phyloP scores from a whole-genome alignment of 805 yeast genomes.

The Candida cerambycidarum region DNA sequence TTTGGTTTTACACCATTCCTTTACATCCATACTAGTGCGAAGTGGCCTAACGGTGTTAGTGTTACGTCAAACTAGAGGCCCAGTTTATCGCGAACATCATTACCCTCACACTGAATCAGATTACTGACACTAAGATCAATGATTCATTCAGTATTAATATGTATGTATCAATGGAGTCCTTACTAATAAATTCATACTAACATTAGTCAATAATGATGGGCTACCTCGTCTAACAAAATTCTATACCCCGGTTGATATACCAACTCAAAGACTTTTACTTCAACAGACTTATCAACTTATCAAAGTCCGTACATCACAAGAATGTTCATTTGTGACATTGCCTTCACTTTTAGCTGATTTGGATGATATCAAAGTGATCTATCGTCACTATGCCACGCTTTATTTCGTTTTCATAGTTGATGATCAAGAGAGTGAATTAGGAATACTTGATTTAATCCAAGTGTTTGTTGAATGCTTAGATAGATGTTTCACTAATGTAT shows the following conservation, averaged over 20 bases:
- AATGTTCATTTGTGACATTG: constrained; percentile 87
- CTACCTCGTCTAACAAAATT: constrained; percentile 87
- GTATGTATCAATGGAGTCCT: constrained; percentile 41
- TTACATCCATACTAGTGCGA: neutral
- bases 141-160: constrained; percentile 86
- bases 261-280: constrained; percentile 75
- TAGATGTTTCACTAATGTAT: constrained; percentile 89
- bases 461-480: constrained; percentile 95
- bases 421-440: constrained; percentile 92
- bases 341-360: constrained; percentile 74
- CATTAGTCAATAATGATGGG: constrained; percentile 81
- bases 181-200: constrained; percentile 16
- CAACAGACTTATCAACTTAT: constrained; percentile 82
- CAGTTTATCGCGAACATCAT: neutral
- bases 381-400: constrained; percentile 92
- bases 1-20: constrained; percentile 18
- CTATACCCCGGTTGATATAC: constrained; percentile 86
- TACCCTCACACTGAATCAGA: neutral
- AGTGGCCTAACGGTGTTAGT: too few relatives aligned
- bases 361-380: constrained; percentile 83
- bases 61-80: too few relatives aligned
- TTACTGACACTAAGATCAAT: constrained; percentile 31
- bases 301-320: constrained; percentile 65
- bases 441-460: constrained; percentile 90
- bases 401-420: constrained; percentile 95